These are phyloP conservation scores for Gigaspora rosea DNA, from an alignment of 192 early-diverging fungal species.

Conservation along the genomic window DNA sequence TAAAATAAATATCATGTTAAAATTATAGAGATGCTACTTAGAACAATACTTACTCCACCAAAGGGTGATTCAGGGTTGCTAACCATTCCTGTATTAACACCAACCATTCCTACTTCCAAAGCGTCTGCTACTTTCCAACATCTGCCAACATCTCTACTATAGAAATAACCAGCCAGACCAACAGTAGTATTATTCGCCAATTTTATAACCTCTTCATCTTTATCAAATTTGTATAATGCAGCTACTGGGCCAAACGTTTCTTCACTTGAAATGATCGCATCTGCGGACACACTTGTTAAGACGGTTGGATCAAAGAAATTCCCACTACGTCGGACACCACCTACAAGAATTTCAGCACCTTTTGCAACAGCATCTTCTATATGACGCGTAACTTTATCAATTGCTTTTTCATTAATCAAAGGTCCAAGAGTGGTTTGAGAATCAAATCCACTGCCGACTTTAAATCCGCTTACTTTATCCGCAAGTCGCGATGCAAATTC, in stretches of 20 bases:
- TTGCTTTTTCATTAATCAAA: conserved; percentile 68
- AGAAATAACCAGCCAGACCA: conserved; percentile 88
- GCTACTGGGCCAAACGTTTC: conserved; percentile 94
- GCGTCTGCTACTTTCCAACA: conserved; percentile 80
- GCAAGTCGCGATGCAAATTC: conserved; percentile 60
- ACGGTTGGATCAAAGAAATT: conserved; percentile 86
- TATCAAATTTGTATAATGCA: conserved; percentile 71
- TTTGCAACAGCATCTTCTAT: conserved; percentile 71
- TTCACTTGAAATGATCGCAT: conserved; percentile 71
- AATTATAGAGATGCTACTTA: neutral
- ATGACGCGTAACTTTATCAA: conserved; percentile 68
- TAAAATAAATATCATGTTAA: neutral
- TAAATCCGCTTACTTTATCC: conserved; percentile 56
- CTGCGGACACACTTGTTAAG: conserved; percentile 63
- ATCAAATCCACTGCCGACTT: conserved; percentile 77
- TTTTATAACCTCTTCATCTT: conserved; percentile 77
- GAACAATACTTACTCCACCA: conserved; percentile 57
- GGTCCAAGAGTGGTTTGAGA: conserved; percentile 73
- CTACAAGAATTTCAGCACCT: conserved; percentile 70
- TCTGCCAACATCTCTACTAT: conserved; percentile 70
- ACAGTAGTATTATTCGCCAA: conserved; percentile 72
- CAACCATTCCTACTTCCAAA: conserved; percentile 89
- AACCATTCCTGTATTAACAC: conserved; percentile 75
- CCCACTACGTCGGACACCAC: conserved; percentile 62
- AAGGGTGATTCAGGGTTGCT: conserved; percentile 62